Conservation (phyloP, 2,329 filamentous ascomycete genomes). For the Alternaria gaisen region DNA sequence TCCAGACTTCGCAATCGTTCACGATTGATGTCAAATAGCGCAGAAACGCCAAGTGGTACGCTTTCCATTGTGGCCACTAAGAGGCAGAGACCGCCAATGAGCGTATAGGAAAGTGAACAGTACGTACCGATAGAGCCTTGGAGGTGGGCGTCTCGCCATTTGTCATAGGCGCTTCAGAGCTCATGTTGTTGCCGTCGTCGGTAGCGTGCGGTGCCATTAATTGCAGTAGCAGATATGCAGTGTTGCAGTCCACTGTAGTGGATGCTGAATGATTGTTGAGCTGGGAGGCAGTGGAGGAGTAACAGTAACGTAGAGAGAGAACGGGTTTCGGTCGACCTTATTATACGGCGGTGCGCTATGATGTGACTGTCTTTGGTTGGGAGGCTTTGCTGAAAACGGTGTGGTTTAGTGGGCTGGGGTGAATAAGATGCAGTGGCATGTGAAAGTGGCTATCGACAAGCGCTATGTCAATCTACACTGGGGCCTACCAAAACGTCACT, state of each 20-base stretch:
- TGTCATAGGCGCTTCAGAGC: slow-evolving; percentile 41
- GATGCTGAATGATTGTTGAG: slow-evolving; percentile 12
- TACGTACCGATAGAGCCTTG: slow-evolving; percentile 51
- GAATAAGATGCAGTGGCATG: slow-evolving; percentile 28
- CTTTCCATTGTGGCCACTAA: neutral
- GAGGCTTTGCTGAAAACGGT: slow-evolving; percentile 34
- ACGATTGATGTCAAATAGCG: neutral
- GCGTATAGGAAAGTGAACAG: neutral
- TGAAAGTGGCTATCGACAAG: slow-evolving; percentile 27
- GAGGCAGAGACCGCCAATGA: neutral
- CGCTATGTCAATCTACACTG: neutral
- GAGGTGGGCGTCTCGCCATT: slow-evolving; percentile 53
- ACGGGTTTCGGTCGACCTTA: slow-evolving; percentile 25
- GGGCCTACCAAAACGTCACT: slow-evolving; percentile 14
- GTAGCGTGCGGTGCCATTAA: slow-evolving; percentile 47
- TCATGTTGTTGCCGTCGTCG: slow-evolving; percentile 44
- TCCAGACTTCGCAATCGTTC: slow-evolving; percentile 7
- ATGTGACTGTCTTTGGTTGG: slow-evolving; percentile 28
- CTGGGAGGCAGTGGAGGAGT: slow-evolving; percentile 17
- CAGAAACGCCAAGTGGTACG: neutral
- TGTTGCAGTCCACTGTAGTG: slow-evolving; percentile 8
- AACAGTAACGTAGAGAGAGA: slow-evolving; percentile 17
- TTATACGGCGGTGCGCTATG: slow-evolving; percentile 35
- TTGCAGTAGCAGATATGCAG: slow-evolving; percentile 14
- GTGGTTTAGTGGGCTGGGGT: slow-evolving; percentile 18